Base-by-base conservation (phyloP, 1,284 basidiomycete species). In the Cystobasidium sp. region DNA sequence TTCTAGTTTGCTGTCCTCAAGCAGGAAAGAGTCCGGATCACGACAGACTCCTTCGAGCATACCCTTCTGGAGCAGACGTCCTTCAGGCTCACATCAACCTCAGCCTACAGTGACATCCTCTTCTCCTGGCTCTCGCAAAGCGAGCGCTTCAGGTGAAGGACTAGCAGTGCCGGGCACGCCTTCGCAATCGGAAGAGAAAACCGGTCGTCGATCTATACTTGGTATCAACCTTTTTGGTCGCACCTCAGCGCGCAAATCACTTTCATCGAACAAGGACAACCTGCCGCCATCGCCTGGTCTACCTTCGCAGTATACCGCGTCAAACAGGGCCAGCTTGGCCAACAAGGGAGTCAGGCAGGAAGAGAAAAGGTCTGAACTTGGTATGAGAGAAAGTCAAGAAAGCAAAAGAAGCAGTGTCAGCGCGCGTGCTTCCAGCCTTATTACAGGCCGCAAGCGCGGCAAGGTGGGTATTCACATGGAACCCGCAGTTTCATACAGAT, bases 31-130 rank as follows among this genome's bases (percentile, higher is more conserved):
- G 20, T 59, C 56, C 16, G 39, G 37, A 18, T 59, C 64, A 14
- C 64, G 64, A 39, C 22, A 31, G 62, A 96, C 94, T 0, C 94
- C 94, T 0, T 95, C 93, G 16, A 92, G 93, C 8, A 97, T 97
- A 77, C 95, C 94, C 0, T 97, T 97, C 84, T 97, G 97, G 85
- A 88, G 93, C 52, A 90, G 94, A 82, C 69, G 81, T 81, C 62
- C 86, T 85, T 62, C 83, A 47, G 69, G 14, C 80, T 83, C 1
- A 79, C 81, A 12, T 88, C 90, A 8, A 89, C 47, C 89, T 16
- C 88, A 88, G 10, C 83, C 85, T 49, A 84, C 85, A 31, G 66
- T 22, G 12, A 51, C 65, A n/a, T 41, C 58, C 62, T 22, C 55
- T 41, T 75, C 64, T 9, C 47, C 63, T 68, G 46, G 64, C 6